phyloP scores from a whole-genome alignment of 805 yeast genomes.

The Hyphopichia homilentoma region DNA sequence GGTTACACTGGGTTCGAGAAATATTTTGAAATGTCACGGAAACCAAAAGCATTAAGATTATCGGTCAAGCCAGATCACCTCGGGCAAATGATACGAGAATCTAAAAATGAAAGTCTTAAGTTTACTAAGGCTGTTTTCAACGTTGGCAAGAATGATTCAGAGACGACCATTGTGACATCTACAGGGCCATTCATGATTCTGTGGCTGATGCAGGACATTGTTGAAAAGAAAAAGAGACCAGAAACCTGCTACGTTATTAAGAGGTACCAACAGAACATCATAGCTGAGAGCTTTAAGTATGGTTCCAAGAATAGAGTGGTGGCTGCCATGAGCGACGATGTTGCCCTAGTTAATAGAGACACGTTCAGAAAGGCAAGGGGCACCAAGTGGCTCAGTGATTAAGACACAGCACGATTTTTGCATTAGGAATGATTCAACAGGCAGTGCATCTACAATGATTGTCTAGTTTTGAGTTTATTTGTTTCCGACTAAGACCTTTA shows the following conservation, averaged over 20 bases:
- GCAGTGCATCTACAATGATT: too few relatives aligned
- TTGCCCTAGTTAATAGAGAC: conserved; percentile 60
- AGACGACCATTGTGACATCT: conserved; percentile 70
- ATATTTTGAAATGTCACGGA: conserved; percentile 58
- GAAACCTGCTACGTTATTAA: conserved; percentile 56
- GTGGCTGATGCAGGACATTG: conserved; percentile 67
- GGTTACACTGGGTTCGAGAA: conserved; percentile 62
- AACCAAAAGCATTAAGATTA: conserved; percentile 68
- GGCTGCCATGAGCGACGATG: conserved; percentile 72
- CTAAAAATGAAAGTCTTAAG: conserved; percentile 43
- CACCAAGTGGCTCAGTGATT: not conserved
- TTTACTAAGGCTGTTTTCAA: conserved; percentile 80
- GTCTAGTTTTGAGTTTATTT: too few relatives aligned
- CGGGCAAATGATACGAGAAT: conserved; percentile 57
- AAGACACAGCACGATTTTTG: too few relatives aligned
- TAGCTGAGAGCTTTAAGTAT: conserved; percentile 76
- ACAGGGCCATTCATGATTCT: conserved; percentile 79
- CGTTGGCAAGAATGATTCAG: conserved; percentile 59
- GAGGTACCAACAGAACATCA: conserved; percentile 55
- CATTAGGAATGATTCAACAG: too few relatives aligned
- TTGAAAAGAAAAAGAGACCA: conserved; percentile 43
- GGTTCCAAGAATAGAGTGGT: conserved; percentile 70
- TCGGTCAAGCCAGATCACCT: conserved; percentile 69
- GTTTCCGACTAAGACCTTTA: too few relatives aligned
- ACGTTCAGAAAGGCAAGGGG: conserved; percentile 55